phyloP scores from a whole-genome alignment of 306 rosid genomes.

The Malus sylvestris region DNA sequence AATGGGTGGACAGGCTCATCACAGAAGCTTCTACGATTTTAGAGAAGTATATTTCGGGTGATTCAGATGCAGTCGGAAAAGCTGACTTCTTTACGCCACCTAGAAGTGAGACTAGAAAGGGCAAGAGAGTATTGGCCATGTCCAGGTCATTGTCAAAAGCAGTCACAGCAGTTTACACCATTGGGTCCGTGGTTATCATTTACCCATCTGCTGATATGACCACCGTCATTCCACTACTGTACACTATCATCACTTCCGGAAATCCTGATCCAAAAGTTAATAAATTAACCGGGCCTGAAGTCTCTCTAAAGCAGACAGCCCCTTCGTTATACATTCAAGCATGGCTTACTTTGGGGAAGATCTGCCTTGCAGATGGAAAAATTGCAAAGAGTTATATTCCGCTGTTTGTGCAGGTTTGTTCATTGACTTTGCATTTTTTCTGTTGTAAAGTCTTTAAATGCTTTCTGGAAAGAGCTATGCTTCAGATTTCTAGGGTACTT shows the following conservation, averaged over 20 bases:
- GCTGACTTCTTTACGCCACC: conserved; percentile 54
- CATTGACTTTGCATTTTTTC: conserved; percentile 4
- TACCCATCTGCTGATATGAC: conserved; percentile 63
- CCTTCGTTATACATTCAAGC: conserved; percentile 80
- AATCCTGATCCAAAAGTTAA: conserved; percentile 54
- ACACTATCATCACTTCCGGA: conserved; percentile 72
- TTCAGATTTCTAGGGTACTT: neutral
- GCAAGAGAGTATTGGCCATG: conserved; percentile 37
- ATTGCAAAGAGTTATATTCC: conserved; percentile 85
- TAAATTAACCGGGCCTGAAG: conserved; percentile 39
- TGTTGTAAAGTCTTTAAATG: neutral
- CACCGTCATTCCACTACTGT: conserved; percentile 50
- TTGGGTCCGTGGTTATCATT: conserved; percentile 71
- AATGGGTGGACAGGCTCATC: conserved; percentile 56
- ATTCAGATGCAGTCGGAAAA: conserved; percentile 27
- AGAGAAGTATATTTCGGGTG: conserved; percentile 49
- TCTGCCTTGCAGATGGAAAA: conserved; percentile 86
- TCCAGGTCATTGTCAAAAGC: conserved; percentile 51
- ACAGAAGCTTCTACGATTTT: conserved; percentile 48
- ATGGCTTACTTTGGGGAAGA: conserved; percentile 91
- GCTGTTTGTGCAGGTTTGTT: conserved; percentile 73
- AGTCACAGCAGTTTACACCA: conserved; percentile 67
- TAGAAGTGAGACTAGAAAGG: conserved; percentile 45
- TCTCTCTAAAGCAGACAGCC: conserved; percentile 49
- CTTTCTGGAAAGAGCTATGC: neutral